Percentiles rank a stretch among this genome's conserved stretches.
phyloP scores from a whole-genome alignment of 345 rosid genomes.

The Excoecaria cochinchinensis region DNA sequence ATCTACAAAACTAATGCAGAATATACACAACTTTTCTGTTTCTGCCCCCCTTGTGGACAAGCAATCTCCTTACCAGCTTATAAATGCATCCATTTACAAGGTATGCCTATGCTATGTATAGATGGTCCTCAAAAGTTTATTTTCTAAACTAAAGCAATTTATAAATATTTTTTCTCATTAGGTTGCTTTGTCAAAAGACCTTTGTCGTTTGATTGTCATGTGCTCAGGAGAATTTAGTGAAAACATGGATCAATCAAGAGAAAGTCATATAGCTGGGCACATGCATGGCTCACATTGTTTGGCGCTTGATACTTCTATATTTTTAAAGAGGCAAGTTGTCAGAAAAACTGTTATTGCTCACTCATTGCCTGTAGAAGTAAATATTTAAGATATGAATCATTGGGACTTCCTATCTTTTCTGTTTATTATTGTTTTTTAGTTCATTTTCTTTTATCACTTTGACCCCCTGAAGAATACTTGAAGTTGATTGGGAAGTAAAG shows the following conservation, averaged over 20 bases:
- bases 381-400: background rate
- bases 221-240: slow-evolving; percentile 75
- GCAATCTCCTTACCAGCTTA: slow-evolving; percentile 42
- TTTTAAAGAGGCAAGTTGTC: slow-evolving; percentile 63
- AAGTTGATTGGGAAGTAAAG: slow-evolving; percentile 8
- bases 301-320: slow-evolving; percentile 77
- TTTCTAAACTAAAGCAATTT: slow-evolving; percentile 8
- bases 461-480: background rate
- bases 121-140: background rate
- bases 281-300: slow-evolving; percentile 68
- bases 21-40: slow-evolving; percentile 60
- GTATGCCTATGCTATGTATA: slow-evolving; percentile 29
- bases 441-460: background rate
- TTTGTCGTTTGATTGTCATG: slow-evolving; percentile 66
- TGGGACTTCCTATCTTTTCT: background rate
- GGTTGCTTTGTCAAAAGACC: slow-evolving; percentile 92
- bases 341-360: slow-evolving; percentile 18
- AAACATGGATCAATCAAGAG: slow-evolving; percentile 38
- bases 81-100: slow-evolving; percentile 63
- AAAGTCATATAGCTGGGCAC: slow-evolving; percentile 31
- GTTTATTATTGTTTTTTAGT: background rate
- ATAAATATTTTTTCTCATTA: slow-evolving; percentile 32
- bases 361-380: slow-evolving; percentile 9
- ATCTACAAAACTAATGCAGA: slow-evolving; percentile 49
- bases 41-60: slow-evolving; percentile 39